Evolutionary conservation across 352 stramenopile genomes (phyloP), one percentile per base, ranked within the genome.

Genomic region (Phytophthora capsici): DNA sequence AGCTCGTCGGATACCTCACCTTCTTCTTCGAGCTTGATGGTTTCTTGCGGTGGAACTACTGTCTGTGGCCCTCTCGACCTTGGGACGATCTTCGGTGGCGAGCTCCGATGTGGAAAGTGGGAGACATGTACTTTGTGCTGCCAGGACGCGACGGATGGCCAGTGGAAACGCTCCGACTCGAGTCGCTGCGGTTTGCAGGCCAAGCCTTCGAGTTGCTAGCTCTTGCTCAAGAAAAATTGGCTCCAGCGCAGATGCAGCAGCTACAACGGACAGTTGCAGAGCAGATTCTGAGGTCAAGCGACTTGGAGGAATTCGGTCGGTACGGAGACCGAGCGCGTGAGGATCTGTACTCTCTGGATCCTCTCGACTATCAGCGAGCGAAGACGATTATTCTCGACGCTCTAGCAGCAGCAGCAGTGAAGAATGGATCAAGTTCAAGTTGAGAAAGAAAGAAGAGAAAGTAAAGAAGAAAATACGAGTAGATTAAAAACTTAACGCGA

Each of bases 101-200:
- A 16, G 71, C 77, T 12, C 71, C 81, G 4, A 74, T 69, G 30
- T 93, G 85, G 85, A 85, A 87, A 38, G 85, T 92, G 0, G 85
- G 85, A 3, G 85, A 93, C 46, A 93, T 93, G 85, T 93, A 93
- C 63, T 93, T 93, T 61, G 85, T 93, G 36, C 69, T 93, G 1
- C 85, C 85, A 8, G 85, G 85, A 1, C 60, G 56, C 0, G 81
- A 91, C 48, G 85, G 85, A 0, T 74, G 54, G 46, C 85, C 85
- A 1, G 75, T 93, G 13, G 85, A 90, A 71, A 92, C 83, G 20
- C 66, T 94, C 6, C 80, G 85, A 9, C 73, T 90, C 49, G 85
- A 94, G 50, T 78, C 77, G 2, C 61, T 94, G 51, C 85, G 85
- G 16, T 86, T 89, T 52, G 83, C 83, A 0, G 62, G 87, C 7